Evolutionary conservation across 805 yeast species (phyloP), one percentile per base, ranked within the genome.

Genomic region (Yamadazyma insecticola): DNA sequence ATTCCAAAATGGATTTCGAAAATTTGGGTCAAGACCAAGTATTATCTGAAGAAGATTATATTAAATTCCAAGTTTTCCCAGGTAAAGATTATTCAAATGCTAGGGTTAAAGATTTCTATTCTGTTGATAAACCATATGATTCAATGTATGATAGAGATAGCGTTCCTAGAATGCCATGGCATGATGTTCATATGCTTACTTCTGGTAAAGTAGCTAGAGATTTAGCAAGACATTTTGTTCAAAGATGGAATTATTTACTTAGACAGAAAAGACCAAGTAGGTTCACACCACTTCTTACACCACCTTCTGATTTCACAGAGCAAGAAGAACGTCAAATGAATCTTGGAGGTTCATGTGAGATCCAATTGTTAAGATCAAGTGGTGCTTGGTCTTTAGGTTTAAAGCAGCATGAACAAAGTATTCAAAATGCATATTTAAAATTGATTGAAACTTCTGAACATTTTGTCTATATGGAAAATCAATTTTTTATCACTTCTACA

Each of bases 151-250:
- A 92, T 55, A 72, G 99, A 38, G 65, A 72, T 11, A 55, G 55
- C 13, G 71, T 75, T 13, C 97, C 98, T 2, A 74, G 99, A 47
- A 92, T 92, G 99, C 98, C 98, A 7, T 92, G 98, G 99, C 99
- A 92, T 57, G 99, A 92, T 69, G 86, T 92, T 22, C 97, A 92
- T 45, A 92, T 89, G 95, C 78, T 88, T 61, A 78, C 94, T 1
- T 76, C 89, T 2, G 99, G 99, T 10, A 94, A 89, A 48, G 78
- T 89, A 3, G 98, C 97, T 0, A 72, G 97, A 37, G 99, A 92
- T 55, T 58, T 90, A 31, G 74, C 95, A 0, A 74, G 98, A 35
- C 97, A 92, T 55, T 92, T 94, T 58, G 94, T 88, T 10, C 98
- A 92, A 62, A 74, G 99, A 47, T 92, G 98, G 98, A 92, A 92